Evolutionary conservation across 2,329 filamentous ascomycete species (phyloP).

Genomic region (Bisporella sp.): DNA sequence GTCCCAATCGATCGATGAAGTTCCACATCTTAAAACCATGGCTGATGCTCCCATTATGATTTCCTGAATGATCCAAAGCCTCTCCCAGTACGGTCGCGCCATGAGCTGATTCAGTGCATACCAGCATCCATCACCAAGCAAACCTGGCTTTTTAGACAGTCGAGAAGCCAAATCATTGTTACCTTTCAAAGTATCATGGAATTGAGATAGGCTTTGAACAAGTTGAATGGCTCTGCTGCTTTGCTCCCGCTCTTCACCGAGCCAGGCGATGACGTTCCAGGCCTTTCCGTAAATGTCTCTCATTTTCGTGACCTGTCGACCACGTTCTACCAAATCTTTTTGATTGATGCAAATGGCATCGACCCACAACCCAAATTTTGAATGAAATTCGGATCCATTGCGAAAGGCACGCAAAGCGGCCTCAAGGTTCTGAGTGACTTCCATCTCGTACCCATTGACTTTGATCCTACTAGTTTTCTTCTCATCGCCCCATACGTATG

Average conservation of each 20-base stretch:
- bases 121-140: conserved; percentile 1
- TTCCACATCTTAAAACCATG: conserved; percentile 4
- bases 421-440: conserved; percentile 6
- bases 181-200: too few species aligned
- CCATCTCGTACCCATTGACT: conserved; percentile 1
- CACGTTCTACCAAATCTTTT: conserved; percentile 3
- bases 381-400: not conserved
- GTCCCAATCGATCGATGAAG: conserved; percentile 2
- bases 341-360: conserved; percentile 17
- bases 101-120: conserved; percentile 7
- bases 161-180: too few species aligned
- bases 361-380: conserved; percentile 5
- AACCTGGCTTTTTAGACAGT: too few species aligned
- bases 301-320: conserved; percentile 7
- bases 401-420: conserved; percentile 1
- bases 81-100: conserved; percentile 10
- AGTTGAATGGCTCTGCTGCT: conserved; percentile 10
- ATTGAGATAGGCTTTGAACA: not conserved
- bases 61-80: conserved; percentile 17
- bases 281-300: conserved; percentile 7
- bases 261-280: conserved; percentile 6
- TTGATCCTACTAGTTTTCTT: conserved; percentile 1
- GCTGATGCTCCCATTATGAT: conserved; percentile 9
- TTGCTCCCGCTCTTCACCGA: conserved; percentile 7
- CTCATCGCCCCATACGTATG: conserved; percentile 29